Percentiles rank a stretch among this genome's conserved stretches.
Conservation (phyloP, 768 basidiomycete genomes). For the Hysterangium stoloniferum region DNA sequence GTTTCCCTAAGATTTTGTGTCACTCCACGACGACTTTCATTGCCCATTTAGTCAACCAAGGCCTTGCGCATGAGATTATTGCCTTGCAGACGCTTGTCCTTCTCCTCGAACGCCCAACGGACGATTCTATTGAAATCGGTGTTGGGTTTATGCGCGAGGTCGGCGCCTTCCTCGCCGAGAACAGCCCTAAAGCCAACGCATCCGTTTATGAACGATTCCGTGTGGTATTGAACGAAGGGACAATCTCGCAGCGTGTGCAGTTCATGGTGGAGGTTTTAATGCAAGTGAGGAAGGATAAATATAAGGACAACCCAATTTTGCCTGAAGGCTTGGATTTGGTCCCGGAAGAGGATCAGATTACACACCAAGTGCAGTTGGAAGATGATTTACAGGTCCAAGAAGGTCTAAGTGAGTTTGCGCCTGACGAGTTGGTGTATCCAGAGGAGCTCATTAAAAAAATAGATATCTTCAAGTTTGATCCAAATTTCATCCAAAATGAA, state of each 20-base stretch:
- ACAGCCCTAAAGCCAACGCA: constrained; percentile 92
- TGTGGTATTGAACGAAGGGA: constrained; percentile 90
- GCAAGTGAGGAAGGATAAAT: constrained; percentile 98
- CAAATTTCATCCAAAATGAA: constrained; percentile 83
- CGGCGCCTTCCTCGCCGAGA: constrained; percentile 88
- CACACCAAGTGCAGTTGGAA: constrained; percentile 86
- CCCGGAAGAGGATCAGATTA: constrained; percentile 97
- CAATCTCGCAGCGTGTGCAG: constrained; percentile 92
- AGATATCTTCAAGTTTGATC: constrained; percentile 96
- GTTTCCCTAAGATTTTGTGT: constrained; percentile 73
- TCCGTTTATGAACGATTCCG: constrained; percentile 95
- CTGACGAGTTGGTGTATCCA: constrained; percentile 5
- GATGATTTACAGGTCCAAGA: constrained; percentile 94
- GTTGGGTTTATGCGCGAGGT: constrained; percentile 97
- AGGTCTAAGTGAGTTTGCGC: constrained; percentile 57
- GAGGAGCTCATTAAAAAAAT: too few relatives aligned
- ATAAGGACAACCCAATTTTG: constrained; percentile 95
- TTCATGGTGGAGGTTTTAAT: constrained; percentile 99
- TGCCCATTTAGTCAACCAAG: constrained; percentile 89
- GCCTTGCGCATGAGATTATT: constrained; percentile 88
- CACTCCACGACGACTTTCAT: constrained; percentile 87
- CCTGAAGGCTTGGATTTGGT: constrained; percentile 94
- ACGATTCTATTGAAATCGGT: constrained; percentile 97
- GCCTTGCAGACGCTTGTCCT: constrained; percentile 93
- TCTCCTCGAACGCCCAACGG: constrained; percentile 91